Evolutionary conservation across 139 green algal species (phyloP).

Genomic region (Picochlorum sp.): DNA sequence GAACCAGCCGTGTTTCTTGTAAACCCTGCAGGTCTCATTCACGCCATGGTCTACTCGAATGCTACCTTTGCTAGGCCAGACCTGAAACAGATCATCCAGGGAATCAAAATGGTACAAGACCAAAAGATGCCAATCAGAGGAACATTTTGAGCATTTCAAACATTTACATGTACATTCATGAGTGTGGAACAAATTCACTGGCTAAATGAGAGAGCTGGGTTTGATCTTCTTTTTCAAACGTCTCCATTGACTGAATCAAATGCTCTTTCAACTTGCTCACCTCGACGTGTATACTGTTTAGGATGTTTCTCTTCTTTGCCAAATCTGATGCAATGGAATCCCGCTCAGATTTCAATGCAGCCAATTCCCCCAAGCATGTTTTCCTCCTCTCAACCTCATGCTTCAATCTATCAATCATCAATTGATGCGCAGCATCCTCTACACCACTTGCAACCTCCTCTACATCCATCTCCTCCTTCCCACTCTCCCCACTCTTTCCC

Average conservation of each 20-base stretch:
- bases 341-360: slow-evolving; percentile 18
- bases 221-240: slow-evolving; percentile 9
- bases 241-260: slow-evolving; percentile 6
- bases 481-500: background rate
- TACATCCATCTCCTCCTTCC: background rate
- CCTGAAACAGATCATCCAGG: slow-evolving; percentile 35
- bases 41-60: slow-evolving; percentile 47
- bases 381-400: slow-evolving; percentile 23
- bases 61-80: slow-evolving; percentile 42
- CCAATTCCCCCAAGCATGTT: slow-evolving; percentile 19
- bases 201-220: background rate
- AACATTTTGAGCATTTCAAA: slow-evolving; percentile 13
- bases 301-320: slow-evolving; percentile 19
- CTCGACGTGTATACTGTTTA: slow-evolving; percentile 18
- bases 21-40: slow-evolving; percentile 42
- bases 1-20: slow-evolving; percentile 51
- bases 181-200: slow-evolving; percentile 2
- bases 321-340: slow-evolving; percentile 27
- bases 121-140: slow-evolving; percentile 30
- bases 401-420: slow-evolving; percentile 26
- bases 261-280: slow-evolving; percentile 17
- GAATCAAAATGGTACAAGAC: slow-evolving; percentile 38
- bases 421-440: slow-evolving; percentile 15
- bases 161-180: slow-evolving; percentile 3
- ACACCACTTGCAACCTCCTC: background rate